Evolutionary conservation across 140 eudicot species (phyloP).

Genomic region (Stevia rebaudiana): DNA sequence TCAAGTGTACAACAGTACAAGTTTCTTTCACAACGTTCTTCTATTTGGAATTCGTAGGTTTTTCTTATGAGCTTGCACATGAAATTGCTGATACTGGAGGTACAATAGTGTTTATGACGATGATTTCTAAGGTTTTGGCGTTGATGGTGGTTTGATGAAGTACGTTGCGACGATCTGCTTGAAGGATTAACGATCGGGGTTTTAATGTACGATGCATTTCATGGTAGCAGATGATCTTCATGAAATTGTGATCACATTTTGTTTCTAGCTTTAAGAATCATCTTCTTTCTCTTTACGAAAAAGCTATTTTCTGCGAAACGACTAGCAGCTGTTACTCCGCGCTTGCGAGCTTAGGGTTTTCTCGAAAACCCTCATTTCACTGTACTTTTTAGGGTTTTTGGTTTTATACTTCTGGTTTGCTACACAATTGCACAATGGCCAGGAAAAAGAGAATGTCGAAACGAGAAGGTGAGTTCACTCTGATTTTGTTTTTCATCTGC

Average conservation of each 20-base stretch:
- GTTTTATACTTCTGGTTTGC: not conserved
- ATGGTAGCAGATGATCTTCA: conserved; percentile 5
- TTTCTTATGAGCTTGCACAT: not conserved
- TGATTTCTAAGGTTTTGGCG: not conserved
- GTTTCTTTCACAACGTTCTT: not conserved
- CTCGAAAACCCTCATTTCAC: conserved; percentile 3
- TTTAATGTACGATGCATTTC: conserved; percentile 11
- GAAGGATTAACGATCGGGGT: not conserved
- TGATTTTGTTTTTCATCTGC: conserved; percentile 1
- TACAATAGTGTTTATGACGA: not conserved
- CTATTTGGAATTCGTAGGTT: not conserved
- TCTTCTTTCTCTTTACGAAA: not conserved
- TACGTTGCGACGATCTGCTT: not conserved
- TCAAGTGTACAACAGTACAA: not conserved
- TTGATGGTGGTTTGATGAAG: not conserved
- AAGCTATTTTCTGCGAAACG: conserved; percentile 4
- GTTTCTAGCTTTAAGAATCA: conserved; percentile 11
- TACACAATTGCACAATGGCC: conserved; percentile 22
- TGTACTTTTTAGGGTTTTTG: conserved; percentile 14
- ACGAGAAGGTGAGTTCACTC: conserved; percentile 27
- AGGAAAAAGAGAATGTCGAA: conserved; percentile 27
- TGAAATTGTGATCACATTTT: conserved; percentile 16
- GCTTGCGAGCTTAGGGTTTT: conserved; percentile 20
- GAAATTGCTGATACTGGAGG: conserved; percentile 6
- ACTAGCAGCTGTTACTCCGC: conserved; percentile 5